Evolutionary conservation across 1,139 yeast species (phyloP).

Genomic region (Yamadazyma spencermartinsiae): DNA sequence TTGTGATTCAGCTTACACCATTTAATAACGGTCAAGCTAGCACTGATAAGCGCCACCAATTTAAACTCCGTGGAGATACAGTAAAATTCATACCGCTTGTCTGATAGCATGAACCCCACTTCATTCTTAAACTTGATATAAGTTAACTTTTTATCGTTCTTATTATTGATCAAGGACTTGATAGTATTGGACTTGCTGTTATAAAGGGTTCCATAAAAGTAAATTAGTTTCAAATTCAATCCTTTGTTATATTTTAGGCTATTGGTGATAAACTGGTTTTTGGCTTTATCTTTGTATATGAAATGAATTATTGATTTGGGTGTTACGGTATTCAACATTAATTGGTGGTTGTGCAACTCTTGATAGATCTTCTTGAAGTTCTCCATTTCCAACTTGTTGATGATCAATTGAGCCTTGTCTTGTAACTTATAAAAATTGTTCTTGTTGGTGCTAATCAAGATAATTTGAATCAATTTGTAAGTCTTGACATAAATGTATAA

Average conservation of each 20-base stretch:
- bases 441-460: constrained; percentile 79
- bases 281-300: constrained; percentile 66
- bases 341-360: constrained; percentile 25
- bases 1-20: constrained; percentile 42
- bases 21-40: constrained; percentile 34
- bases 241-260: constrained; percentile 20
- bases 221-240: constrained; percentile 26
- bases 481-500: constrained; percentile 76
- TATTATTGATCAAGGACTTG: constrained; percentile 13
- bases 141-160: constrained; percentile 31
- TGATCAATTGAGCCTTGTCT: constrained; percentile 53
- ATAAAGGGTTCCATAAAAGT: constrained; percentile 33
- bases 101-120: constrained; percentile 41
- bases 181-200: constrained; percentile 30
- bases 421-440: constrained; percentile 79
- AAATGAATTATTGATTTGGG: constrained; percentile 61
- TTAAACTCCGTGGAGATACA: constrained; percentile 34
- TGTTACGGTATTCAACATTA: constrained; percentile 23
- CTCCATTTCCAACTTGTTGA: constrained; percentile 42
- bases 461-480: constrained; percentile 57
- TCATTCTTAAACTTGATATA: constrained; percentile 29
- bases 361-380: constrained; percentile 37
- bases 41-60: constrained; percentile 33
- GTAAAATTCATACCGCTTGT: constrained; percentile 38
- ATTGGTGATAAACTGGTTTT: constrained; percentile 40